Conservation (phyloP, 148 eudicot species). For the Cornus suecica region DNA sequence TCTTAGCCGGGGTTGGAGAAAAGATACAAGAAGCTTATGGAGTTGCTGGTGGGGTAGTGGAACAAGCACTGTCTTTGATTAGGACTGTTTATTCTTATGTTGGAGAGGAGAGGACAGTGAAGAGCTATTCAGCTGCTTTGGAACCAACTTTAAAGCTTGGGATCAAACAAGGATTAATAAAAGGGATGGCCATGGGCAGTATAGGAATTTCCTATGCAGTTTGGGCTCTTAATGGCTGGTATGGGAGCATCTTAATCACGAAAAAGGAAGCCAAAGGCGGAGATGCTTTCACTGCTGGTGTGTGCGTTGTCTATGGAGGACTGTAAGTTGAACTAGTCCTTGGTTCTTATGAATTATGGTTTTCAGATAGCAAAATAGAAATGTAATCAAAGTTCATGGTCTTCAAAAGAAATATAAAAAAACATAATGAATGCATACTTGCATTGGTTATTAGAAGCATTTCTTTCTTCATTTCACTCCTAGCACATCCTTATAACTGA, state of each 20-base stretch:
- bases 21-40: conserved; percentile 8
- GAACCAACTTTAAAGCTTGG: conserved; percentile 7
- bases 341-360: too few relatives aligned
- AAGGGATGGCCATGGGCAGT: conserved; percentile 15
- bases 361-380: too few relatives aligned
- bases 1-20: conserved; percentile 1
- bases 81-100: conserved; percentile 15
- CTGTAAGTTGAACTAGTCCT: background rate
- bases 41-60: conserved; percentile 12
- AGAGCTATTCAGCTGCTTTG: conserved; percentile 4
- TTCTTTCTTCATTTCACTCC: background rate
- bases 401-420: too few relatives aligned
- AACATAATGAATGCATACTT: too few relatives aligned
- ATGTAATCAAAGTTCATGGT: too few relatives aligned
- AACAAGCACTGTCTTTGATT: conserved; percentile 18
- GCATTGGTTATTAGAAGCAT: too few relatives aligned
- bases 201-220: conserved; percentile 1
- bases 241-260: conserved; percentile 10
- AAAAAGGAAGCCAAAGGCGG: conserved; percentile 6
- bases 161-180: conserved; percentile 16
- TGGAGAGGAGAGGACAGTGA: conserved; percentile 2
- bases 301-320: conserved; percentile 9
- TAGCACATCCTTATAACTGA: background rate
- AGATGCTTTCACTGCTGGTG: conserved; percentile 3
- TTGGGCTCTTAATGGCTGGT: conserved; percentile 17